A percentile compares a stretch with the other conserved stretches of the same genome.
These are phyloP conservation scores for Helotiales sp. DNA, from an alignment of 2,329 filamentous ascomycete genomes.

Conservation along the genomic window DNA sequence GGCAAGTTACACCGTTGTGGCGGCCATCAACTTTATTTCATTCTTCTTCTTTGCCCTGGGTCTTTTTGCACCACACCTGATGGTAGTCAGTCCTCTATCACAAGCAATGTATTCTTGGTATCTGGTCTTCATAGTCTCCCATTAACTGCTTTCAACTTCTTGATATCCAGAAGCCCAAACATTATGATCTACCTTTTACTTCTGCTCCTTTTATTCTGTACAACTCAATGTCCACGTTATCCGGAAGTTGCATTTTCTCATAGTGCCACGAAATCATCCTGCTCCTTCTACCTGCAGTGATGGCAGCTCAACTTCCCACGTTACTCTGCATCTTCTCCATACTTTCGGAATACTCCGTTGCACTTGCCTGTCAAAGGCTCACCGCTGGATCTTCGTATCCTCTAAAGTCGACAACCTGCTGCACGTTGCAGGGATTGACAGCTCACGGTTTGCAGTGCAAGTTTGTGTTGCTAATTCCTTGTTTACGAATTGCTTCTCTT, in stretches of 20 bases:
- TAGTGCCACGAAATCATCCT: not conserved
- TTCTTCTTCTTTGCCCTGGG: too few relatives aligned
- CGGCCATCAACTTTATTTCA: too few relatives aligned
- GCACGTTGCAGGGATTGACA: constrained; percentile 6
- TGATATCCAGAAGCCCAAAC: not conserved
- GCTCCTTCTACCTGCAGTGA: not conserved
- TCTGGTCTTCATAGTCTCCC: not conserved
- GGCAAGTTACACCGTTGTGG: too few relatives aligned
- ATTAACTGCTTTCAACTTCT: not conserved
- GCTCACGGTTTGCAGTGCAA: not conserved
- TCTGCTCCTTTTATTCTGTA: not conserved
- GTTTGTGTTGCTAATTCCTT: not conserved
- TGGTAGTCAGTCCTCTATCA: not conserved
- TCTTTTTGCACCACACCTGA: not conserved
- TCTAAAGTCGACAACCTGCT: not conserved
- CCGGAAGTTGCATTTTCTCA: not conserved
- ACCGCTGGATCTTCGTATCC: not conserved
- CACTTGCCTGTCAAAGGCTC: not conserved
- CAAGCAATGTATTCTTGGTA: not conserved
- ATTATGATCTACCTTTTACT: not conserved
- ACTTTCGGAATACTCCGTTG: not conserved
- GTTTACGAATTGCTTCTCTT: not conserved
- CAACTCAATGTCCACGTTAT: not conserved
- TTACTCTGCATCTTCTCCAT: not conserved
- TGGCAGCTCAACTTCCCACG: not conserved